phyloP scores from a whole-genome alignment of 1,284 basidiomycete genomes.

The Somion occarium region DNA sequence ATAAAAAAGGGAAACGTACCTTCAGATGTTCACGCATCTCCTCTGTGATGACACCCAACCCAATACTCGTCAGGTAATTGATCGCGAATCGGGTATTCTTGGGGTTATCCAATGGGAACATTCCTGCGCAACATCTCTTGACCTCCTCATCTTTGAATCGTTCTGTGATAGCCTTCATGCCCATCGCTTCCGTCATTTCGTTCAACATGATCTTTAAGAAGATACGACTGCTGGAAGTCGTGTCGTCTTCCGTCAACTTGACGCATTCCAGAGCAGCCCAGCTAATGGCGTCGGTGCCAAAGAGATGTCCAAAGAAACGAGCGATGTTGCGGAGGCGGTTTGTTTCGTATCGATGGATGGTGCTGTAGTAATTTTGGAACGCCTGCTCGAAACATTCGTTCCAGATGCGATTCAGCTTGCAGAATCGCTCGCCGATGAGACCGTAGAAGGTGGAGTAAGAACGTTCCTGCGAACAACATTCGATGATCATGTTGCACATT shows the following conservation, averaged over 20 bases:
- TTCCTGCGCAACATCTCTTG: constrained; percentile 66
- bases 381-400: constrained; percentile 85
- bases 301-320: constrained; percentile 90
- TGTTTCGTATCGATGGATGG: constrained; percentile 98
- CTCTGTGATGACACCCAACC: constrained; percentile 87
- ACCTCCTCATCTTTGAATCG: constrained; percentile 87
- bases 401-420: constrained; percentile 94
- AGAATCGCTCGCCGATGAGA: constrained; percentile 92
- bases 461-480: constrained; percentile 99
- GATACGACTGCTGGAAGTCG: constrained; percentile 93
- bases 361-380: constrained; percentile 90
- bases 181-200: constrained; percentile 93
- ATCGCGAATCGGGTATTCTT: constrained; percentile 97
- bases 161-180: constrained; percentile 77
- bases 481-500: constrained; percentile 97
- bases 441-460: constrained; percentile 97
- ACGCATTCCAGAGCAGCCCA: constrained; percentile 86
- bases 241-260: constrained; percentile 97
- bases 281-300: constrained; percentile 83
- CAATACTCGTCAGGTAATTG: constrained; percentile 97
- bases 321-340: constrained; percentile 97
- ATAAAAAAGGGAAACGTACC: constrained; percentile 38
- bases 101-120: constrained; percentile 96
- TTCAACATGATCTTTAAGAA: constrained; percentile 96
- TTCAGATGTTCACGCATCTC: constrained; percentile 96